phyloP scores from a whole-genome alignment of 768 basidiomycete species.

The Lactifluus subvellereus region DNA sequence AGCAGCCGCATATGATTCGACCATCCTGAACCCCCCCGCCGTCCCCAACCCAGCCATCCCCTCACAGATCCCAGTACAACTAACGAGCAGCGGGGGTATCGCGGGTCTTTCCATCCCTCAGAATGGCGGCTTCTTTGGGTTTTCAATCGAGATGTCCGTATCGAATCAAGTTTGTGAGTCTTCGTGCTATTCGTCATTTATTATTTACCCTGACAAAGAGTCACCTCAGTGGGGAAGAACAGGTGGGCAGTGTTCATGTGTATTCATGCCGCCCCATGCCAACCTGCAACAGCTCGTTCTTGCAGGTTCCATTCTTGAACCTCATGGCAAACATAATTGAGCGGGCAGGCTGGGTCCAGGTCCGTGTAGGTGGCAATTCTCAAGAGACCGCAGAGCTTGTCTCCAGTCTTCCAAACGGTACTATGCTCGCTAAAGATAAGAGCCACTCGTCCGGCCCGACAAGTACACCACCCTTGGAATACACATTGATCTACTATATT shows the following conservation, averaged over 20 bases:
- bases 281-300: conserved; percentile 35
- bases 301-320: conserved; percentile 67
- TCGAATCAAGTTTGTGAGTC: conserved; percentile 58
- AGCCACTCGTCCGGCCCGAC: conserved; percentile 43
- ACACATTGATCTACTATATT: conserved; percentile 62
- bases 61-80: conserved; percentile 40
- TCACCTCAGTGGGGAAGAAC: conserved; percentile 45
- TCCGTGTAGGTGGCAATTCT: conserved; percentile 76
- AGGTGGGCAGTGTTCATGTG: not conserved
- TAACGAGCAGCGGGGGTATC: conserved; percentile 29
- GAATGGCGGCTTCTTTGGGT: conserved; percentile 58
- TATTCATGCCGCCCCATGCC: not conserved
- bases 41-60: conserved; percentile 42
- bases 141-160: conserved; percentile 75
- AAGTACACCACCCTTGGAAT: conserved; percentile 59
- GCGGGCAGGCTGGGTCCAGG: conserved; percentile 52
- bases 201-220: not conserved
- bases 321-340: conserved; percentile 63
- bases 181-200: not conserved
- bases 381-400: conserved; percentile 60
- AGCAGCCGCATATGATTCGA: conserved; percentile 48
- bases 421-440: conserved; percentile 49
- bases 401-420: conserved; percentile 41
- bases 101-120: conserved; percentile 37
- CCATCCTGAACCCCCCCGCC: conserved; percentile 45